Conservation (phyloP, 75 land plant genomes). For the Sequoiadendron giganteum region DNA sequence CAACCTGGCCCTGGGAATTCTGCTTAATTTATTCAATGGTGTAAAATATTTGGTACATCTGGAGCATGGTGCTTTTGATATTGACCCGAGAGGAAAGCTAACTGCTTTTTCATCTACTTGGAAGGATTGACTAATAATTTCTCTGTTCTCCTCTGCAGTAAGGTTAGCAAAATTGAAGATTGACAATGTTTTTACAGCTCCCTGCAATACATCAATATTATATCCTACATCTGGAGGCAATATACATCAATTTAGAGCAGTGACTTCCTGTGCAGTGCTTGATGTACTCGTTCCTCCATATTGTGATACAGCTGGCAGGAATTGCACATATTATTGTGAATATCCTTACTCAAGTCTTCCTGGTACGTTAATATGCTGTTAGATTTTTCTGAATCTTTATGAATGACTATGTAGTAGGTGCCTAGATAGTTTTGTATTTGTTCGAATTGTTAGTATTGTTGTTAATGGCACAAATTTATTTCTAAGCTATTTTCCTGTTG, state of each 20-base stretch:
- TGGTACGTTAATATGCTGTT: slow-evolving; percentile 28
- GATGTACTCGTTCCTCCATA: slow-evolving; percentile 94
- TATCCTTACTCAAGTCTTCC: slow-evolving; percentile 38
- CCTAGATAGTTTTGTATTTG: background rate
- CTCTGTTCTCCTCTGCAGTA: slow-evolving; percentile 21
- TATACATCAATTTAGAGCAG: slow-evolving; percentile 84
- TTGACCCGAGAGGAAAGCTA: background rate
- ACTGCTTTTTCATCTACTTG: background rate
- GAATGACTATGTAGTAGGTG: background rate
- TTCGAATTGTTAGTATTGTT: background rate
- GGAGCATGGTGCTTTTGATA: background rate
- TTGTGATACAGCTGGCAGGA: slow-evolving; percentile 69
- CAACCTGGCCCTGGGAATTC: background rate
- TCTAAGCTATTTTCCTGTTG: background rate
- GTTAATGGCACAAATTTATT: background rate
- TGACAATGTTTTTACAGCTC: slow-evolving; percentile 54
- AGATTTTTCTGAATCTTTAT: background rate
- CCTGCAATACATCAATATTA: slow-evolving; percentile 70
- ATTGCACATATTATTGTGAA: slow-evolving; percentile 71
- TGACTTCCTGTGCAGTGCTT: slow-evolving; percentile 83
- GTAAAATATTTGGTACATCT: background rate
- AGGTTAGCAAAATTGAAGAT: slow-evolving; percentile 67
- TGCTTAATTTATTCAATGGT: background rate
- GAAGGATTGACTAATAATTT: background rate
- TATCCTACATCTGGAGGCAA: slow-evolving; percentile 84